Evolutionary conservation across 2,329 filamentous ascomycete genomes (phyloP), one percentile per base, ranked within the genome.

Genomic region (Trichoderma aggressivum): DNA sequence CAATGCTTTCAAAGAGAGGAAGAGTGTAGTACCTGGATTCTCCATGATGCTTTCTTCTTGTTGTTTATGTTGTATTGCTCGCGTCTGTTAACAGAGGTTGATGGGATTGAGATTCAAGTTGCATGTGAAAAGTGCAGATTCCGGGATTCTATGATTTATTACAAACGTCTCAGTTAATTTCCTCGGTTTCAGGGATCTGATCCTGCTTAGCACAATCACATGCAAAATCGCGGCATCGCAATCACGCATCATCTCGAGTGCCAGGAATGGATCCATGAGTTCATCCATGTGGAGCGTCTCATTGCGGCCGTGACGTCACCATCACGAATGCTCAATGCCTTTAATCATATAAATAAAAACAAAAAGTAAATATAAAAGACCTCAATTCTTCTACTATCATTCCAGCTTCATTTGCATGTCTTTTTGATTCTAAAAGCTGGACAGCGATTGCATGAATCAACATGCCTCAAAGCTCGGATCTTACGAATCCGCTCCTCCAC

Each of bases 401-500:
- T n/a, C 1, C 8, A n/a, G 18, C 18, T 21, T n/a, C 55, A 58
- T 28, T 18, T 28, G 5, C 26, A 11, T 18, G 24, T 12, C 18
- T 1, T 7, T 58, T 5, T 32, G 8, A 30, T 18, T 30, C 28
- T 11, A 5, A 58, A 21, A 11, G 7, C 43, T 26, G 16, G 7
- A 47, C 8, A n/a, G 10, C 8, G 14, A 26, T 11, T 28, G 30
- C 5, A 12, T 56, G 30, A n/a, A 34, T 28, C 61, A 47, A 34
- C 60, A 72, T 72, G 71, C 26, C 71, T 34, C 50, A 43, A 55
- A 39, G n/a, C 30, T 26, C 36, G 21, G 59, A 53, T 21, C 16
- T 66, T 5, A 61, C 81, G 72, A 84, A 84, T 75, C 81, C 82
- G 24, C 63, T 86, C 34, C 74, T 86, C n/a, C 83, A 87, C 60